These are phyloP conservation scores for Discostella stelligeroides DNA, from an alignment of 108 stramenopile species.

Conservation along the genomic window DNA sequence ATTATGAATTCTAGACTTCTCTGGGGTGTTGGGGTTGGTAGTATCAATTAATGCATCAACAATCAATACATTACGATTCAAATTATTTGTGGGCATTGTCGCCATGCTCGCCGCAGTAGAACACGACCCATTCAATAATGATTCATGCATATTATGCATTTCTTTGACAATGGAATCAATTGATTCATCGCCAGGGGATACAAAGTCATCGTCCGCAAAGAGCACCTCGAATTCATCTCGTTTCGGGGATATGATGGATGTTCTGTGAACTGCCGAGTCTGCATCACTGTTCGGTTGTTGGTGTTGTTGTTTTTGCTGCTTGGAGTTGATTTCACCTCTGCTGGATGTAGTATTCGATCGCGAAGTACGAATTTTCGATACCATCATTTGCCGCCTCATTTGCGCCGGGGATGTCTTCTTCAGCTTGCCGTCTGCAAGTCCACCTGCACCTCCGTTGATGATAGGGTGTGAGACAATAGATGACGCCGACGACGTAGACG, in stretches of 20 bases:
- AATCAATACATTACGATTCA: not conserved
- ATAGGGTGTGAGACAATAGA: not conserved
- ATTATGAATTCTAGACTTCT: constrained; percentile 24
- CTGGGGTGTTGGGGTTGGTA: not conserved
- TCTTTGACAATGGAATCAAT: constrained; percentile 11
- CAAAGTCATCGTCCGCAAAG: constrained; percentile 19
- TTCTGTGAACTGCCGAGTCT: constrained; percentile 1
- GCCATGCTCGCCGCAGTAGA: not conserved
- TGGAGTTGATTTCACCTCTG: not conserved
- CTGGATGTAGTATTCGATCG: not conserved
- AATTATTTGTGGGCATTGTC: constrained; percentile 15
- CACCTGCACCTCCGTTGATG: not conserved
- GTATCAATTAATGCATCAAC: not conserved
- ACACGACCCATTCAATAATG: not conserved
- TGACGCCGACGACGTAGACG: not conserved
- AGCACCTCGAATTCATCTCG: constrained; percentile 41
- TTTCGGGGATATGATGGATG: constrained; percentile 22
- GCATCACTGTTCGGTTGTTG: not conserved
- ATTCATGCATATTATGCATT: not conserved
- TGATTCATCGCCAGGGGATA: not conserved
- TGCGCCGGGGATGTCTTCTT: not conserved
- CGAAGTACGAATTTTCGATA: constrained; percentile 19
- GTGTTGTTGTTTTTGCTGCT: no score
- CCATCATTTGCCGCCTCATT: constrained; percentile 6
- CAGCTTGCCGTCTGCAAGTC: not conserved